phyloP scores from a whole-genome alignment of 2,329 filamentous ascomycete species.

The Fusarium hostae region DNA sequence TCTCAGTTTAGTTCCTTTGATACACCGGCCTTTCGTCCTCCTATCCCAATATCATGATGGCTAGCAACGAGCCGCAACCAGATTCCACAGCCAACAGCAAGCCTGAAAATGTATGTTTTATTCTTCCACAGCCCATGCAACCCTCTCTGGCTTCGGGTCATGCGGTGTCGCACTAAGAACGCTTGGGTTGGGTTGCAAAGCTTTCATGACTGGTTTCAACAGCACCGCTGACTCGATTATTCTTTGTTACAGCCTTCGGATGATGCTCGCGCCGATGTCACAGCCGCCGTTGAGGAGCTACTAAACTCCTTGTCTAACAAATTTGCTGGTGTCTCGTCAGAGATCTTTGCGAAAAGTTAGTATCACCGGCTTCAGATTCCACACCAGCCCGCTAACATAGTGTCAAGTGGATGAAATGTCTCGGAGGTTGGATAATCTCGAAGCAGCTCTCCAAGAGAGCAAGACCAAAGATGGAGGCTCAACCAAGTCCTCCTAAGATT shows the following conservation, averaged over 20 bases:
- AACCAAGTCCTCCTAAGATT: conserved; percentile 48
- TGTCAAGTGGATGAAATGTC: conserved; percentile 94
- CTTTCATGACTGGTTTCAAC: conserved; percentile 1
- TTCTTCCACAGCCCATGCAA: not conserved
- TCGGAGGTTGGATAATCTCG: conserved; percentile 83
- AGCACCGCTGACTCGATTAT: conserved; percentile 29
- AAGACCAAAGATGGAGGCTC: conserved; percentile 57
- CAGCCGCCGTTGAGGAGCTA: conserved; percentile 85
- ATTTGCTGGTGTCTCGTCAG: conserved; percentile 84
- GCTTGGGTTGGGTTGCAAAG: conserved; percentile 1
- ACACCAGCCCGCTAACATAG: conserved; percentile 21
- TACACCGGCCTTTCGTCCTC: not conserved
- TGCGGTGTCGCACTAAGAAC: conserved; percentile 6
- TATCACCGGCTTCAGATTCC: conserved; percentile 23
- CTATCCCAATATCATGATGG: conserved; percentile 46
- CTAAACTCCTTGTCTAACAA: conserved; percentile 86
- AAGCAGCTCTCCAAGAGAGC: conserved; percentile 73
- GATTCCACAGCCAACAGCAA: conserved; percentile 45
- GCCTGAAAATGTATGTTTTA: conserved; percentile 49
- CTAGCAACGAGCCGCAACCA: conserved; percentile 52
- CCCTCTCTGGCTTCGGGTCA: not conserved
- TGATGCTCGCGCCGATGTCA: conserved; percentile 71
- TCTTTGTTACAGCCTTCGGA: conserved; percentile 51
- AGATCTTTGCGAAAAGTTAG: conserved; percentile 90
- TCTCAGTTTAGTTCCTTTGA: not conserved